Evolutionary conservation across 2,329 filamentous ascomycete genomes (phyloP).

Genomic region (Aspergillus brunneoviolaceus): DNA sequence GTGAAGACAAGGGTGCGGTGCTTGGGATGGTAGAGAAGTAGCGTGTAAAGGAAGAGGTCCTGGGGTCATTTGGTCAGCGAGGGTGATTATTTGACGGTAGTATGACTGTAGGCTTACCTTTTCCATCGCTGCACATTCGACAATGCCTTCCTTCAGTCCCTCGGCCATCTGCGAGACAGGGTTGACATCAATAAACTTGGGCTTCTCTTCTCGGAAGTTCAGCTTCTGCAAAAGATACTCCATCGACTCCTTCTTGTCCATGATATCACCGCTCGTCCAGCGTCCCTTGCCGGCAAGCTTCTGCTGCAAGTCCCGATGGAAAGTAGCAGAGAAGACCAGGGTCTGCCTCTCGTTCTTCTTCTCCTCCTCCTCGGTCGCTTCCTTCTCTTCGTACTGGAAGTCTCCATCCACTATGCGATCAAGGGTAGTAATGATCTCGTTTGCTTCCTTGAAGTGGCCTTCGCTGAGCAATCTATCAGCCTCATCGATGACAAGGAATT

Average conservation of each 20-base stretch:
- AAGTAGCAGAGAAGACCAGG: slow-evolving; percentile 93
- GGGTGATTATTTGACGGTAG: not conserved
- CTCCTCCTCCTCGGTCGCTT: slow-evolving; percentile 46
- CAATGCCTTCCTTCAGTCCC: slow-evolving; percentile 79
- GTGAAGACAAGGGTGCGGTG: slow-evolving; percentile 86
- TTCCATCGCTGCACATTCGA: slow-evolving; percentile 90
- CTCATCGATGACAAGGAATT: slow-evolving; percentile 88
- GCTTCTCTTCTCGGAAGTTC: slow-evolving; percentile 78
- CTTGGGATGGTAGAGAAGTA: slow-evolving; percentile 78
- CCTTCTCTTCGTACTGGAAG: slow-evolving; percentile 27
- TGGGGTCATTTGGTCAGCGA: slow-evolving; percentile 31
- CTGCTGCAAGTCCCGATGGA: slow-evolving; percentile 86
- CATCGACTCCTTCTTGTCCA: slow-evolving; percentile 77
- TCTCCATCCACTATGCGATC: slow-evolving; percentile 60
- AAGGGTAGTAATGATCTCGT: slow-evolving; percentile 79
- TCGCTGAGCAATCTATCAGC: slow-evolving; percentile 88
- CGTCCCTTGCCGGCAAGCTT: slow-evolving; percentile 79
- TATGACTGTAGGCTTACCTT: slow-evolving; percentile 58
- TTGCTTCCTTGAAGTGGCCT: slow-evolving; percentile 91
- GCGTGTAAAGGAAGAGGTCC: slow-evolving; percentile 89
- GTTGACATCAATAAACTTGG: slow-evolving; percentile 90
- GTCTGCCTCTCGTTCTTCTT: slow-evolving; percentile 64
- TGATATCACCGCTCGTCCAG: slow-evolving; percentile 56
- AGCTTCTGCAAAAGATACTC: slow-evolving; percentile 89
- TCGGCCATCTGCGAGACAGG: slow-evolving; percentile 85